Percentiles rank a stretch among this genome's conserved stretches.
phyloP scores from a whole-genome alignment of 768 basidiomycete species.

The Astraeus odoratus region DNA sequence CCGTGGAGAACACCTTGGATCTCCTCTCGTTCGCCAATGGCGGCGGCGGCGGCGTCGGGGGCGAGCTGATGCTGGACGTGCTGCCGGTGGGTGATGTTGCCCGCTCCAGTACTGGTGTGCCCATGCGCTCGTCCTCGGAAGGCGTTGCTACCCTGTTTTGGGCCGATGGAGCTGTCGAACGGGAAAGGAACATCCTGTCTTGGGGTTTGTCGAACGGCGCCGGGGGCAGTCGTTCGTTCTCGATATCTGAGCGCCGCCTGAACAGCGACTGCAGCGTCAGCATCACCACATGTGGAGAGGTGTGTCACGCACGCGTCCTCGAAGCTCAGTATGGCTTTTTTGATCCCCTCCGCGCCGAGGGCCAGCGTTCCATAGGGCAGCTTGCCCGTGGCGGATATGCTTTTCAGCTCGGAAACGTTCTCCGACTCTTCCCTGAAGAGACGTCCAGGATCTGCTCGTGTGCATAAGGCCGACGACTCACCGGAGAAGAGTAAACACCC shows the following conservation, averaged over 20 bases:
- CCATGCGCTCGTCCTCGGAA: slow-evolving; percentile 30
- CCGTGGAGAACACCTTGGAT: slow-evolving; percentile 10
- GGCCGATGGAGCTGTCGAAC: not conserved
- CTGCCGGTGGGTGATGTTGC: slow-evolving; percentile 17
- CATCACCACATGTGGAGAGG: not conserved
- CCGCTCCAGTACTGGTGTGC: slow-evolving; percentile 20
- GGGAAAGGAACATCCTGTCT: slow-evolving; percentile 4
- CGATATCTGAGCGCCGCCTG: slow-evolving; percentile 22
- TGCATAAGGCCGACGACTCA: no score
- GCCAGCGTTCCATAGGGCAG: slow-evolving; percentile 52
- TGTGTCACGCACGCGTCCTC: slow-evolving; percentile 51
- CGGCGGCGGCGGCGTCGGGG: slow-evolving; percentile 18
- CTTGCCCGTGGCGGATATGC: slow-evolving; percentile 40
- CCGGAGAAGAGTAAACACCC: slow-evolving; percentile 63
- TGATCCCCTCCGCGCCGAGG: slow-evolving; percentile 63
- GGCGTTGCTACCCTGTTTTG: slow-evolving; percentile 11
- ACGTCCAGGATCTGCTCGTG: no score
- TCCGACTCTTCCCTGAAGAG: slow-evolving; percentile 52
- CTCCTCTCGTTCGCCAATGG: slow-evolving; percentile 13
- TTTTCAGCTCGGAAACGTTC: slow-evolving; percentile 66
- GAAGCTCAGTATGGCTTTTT: slow-evolving; percentile 61
- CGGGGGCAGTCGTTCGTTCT: slow-evolving; percentile 23
- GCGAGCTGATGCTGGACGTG: slow-evolving; percentile 17
- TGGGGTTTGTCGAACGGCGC: slow-evolving; percentile 17
- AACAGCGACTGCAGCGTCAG: not conserved